Evolutionary conservation across 305 asterid species (phyloP).

Genomic region (Fraxinus velutina): DNA sequence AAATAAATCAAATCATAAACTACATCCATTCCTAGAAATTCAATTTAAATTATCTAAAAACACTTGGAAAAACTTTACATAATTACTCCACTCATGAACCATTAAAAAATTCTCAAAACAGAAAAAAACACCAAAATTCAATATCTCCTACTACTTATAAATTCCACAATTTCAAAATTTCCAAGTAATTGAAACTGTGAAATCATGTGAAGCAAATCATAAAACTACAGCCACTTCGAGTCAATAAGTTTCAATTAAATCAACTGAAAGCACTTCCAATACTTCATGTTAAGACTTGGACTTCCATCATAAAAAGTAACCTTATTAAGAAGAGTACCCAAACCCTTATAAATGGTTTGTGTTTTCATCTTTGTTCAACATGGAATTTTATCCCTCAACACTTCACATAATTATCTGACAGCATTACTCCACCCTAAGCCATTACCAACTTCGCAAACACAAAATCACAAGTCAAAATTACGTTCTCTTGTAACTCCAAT

Average conservation of each 20-base stretch:
- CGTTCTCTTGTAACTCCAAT: not conserved
- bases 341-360: no score
- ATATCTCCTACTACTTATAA: not conserved
- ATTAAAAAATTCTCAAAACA: not conserved
- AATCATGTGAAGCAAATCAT: not conserved
- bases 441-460: not conserved
- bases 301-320: no score
- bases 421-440: not conserved
- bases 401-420: not conserved
- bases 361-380: no score
- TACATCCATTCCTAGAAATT: not conserved
- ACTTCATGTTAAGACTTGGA: no score
- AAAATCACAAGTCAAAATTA: not conserved
- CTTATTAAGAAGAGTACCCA: no score
- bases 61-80: not conserved
- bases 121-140: not conserved
- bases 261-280: not conserved
- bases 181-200: not conserved
- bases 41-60: not conserved
- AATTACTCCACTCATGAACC: not conserved
- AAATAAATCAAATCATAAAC: not conserved
- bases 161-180: not conserved
- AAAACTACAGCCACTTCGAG: not conserved
- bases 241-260: not conserved
- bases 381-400: no score